Base-by-base conservation (phyloP, 2,329 filamentous ascomycete genomes). In the Fusarium goolgardi region DNA sequence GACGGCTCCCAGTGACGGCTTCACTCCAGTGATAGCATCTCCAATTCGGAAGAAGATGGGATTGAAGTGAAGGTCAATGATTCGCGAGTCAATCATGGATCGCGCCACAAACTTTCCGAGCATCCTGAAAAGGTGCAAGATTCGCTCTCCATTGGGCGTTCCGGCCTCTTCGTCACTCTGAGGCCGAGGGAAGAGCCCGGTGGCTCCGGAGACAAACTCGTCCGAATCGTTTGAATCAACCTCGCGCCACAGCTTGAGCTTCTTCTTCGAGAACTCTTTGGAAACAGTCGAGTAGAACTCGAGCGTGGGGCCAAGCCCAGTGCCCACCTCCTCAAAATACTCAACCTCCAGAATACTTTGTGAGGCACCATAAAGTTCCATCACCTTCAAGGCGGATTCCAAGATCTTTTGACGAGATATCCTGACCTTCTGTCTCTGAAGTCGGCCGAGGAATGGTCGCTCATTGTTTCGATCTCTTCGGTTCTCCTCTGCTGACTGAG, bases 241-340 rank as follows among this genome's bases (percentile, higher is more conserved):
- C 73, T 98, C 95, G 18, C 96, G 90, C 96, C 96, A 99, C 7
- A 99, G 87, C 81, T 94, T 97, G 54, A 97, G 88, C 79, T 96
- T 97, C 85, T 95, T 97, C 84, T 96, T 97, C 1, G 93, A 95
- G 75, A 98, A 98, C 77, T 99, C 96, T 73, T 93, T 96, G 0
- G 96, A 99, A 2, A 98, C 95, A 0, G 93, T 97, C 0, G 96
- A 97, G 80, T 99, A 99, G 78, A 99, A 99, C 77, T 99, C 96
- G 16, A 99, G 85, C 0, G 96, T 99, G 6, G 96, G 96, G 0
- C 96, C 96, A 45, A 99, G 85, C 46, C 96, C 96, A 25, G 96
- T 99, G 58, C 96, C 96, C 23, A 99, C 96, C 80, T 99, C 96
- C 74, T 98, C 96, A 71, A 99, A 99, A 75, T 99, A 99, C 75